Percentiles rank a stretch among this genome's conserved stretches.
Conservation (phyloP, 805 yeast genomes). For the Lachancea meyersii region DNA sequence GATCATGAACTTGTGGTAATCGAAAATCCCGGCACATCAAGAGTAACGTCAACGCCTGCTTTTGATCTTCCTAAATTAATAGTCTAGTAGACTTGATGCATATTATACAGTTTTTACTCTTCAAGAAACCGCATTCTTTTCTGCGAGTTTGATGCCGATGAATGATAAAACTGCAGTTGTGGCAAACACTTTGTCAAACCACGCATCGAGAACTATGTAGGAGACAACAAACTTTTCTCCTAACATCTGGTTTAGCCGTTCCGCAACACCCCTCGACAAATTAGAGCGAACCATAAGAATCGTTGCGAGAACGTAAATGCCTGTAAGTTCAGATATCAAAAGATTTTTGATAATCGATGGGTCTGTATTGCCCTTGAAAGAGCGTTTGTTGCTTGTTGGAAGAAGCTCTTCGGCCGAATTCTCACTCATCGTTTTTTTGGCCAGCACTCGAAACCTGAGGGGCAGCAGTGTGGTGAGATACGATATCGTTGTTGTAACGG, state of each 20-base stretch:
- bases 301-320: slow-evolving; percentile 37
- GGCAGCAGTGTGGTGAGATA: slow-evolving; percentile 42
- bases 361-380: slow-evolving; percentile 12
- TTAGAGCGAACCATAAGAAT: slow-evolving; percentile 37
- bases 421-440: slow-evolving; percentile 24
- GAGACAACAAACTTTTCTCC: slow-evolving; percentile 29
- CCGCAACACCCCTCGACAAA: slow-evolving; percentile 31
- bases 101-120: not conserved
- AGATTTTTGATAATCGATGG: slow-evolving; percentile 38
- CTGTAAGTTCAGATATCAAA: slow-evolving; percentile 35
- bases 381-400: slow-evolving; percentile 17
- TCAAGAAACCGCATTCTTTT: slow-evolving; percentile 6
- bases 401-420: slow-evolving; percentile 13
- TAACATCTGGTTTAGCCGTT: slow-evolving; percentile 30
- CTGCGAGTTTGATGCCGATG: slow-evolving; percentile 25
- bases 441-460: slow-evolving; percentile 28
- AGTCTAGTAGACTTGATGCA: slow-evolving; percentile 29
- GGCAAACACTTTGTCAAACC: slow-evolving; percentile 39
- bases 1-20: slow-evolving; percentile 58
- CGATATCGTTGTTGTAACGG: slow-evolving; percentile 54
- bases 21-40: slow-evolving; percentile 64
- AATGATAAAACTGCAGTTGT: slow-evolving; percentile 30
- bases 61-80: slow-evolving; percentile 54
- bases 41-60: slow-evolving; percentile 51
- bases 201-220: slow-evolving; percentile 31